Evolutionary conservation across 2,329 filamentous ascomycete species (phyloP), one percentile per base, ranked within the genome.

Genomic region (Ascochyta pisi): DNA sequence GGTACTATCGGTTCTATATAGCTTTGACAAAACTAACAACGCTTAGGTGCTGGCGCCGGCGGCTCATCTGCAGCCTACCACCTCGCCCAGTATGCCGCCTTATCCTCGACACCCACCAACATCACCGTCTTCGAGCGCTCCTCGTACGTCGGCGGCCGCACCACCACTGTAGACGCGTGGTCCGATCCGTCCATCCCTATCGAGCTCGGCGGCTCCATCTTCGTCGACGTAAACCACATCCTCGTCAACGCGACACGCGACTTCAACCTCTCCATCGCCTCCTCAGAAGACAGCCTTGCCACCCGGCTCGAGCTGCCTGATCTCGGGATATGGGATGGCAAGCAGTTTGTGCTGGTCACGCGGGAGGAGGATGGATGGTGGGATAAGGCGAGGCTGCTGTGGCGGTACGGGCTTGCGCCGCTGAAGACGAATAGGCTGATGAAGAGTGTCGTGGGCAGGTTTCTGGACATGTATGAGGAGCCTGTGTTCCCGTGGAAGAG

Each of bases 201-300:
- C 33, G 95, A 99, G 74, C 81, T 98, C 1, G 95, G 95, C 15
- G 95, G 90, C 10, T 94, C 89, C 58, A 96, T 98, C 66, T 99
- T 98, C 71, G 91, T 98, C 40, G 75, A 89, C 44, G 84, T 89
- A 39, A 99, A 98, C 70, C 81, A 86, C 35, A 96, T 96, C 67
- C 83, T 99, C 35, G 85, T 88, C 66, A 87, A 90, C 50, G 89
- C 92, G 0, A 87, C 85, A 7, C 77, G 83, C 29, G 82, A 85
- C 13, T 92, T 96, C 70, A 85, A 85, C n/a, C 85, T 99, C 3
- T 77, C 79, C 0, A 77, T 86, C 2, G 61, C 65, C 2, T 62
- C 53, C 8, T 46, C 61, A 12, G 60, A 77, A 76, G 1, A 78
- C 80, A 77, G 29, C n/a, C 51, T 51, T 27, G 45, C 62, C 10